Evolutionary conservation across 202 grass and related monocot genomes (phyloP).

Genomic region (Carex sylvatica): DNA sequence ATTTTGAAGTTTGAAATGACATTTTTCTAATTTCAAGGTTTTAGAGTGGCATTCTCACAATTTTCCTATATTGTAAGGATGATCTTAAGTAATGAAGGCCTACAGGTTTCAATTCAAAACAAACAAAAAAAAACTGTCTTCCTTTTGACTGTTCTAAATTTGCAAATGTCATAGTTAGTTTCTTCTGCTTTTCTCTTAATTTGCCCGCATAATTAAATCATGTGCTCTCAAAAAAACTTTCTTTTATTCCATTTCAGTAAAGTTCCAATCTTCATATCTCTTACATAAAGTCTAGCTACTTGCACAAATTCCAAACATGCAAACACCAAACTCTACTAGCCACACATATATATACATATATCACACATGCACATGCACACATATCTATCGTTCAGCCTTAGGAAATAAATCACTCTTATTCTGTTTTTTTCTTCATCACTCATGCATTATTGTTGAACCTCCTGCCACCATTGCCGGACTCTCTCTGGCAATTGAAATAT

Average conservation of each 20-base stretch:
- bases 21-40: too few relatives aligned
- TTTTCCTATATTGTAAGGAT: too few relatives aligned
- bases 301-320: not conserved
- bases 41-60: too few relatives aligned
- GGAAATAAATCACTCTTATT: not conserved
- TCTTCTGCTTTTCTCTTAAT: not conserved
- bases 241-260: not conserved
- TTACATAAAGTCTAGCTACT: not conserved
- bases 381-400: not conserved
- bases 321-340: not conserved
- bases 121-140: too few relatives aligned
- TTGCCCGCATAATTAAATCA: not conserved
- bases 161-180: not conserved
- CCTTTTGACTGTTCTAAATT: not conserved
- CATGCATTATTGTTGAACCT: conserved; percentile 45
- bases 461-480: conserved; percentile 58
- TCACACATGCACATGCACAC: not conserved
- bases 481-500: conserved; percentile 84
- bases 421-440: not conserved
- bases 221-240: not conserved
- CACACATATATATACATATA: conserved; percentile 24
- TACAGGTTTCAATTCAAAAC: too few relatives aligned
- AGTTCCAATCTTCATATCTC: not conserved
- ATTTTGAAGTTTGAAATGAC: too few relatives aligned
- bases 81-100: too few relatives aligned